Conservation (phyloP, 768 basidiomycete genomes). For the Clathrus columnatus region DNA sequence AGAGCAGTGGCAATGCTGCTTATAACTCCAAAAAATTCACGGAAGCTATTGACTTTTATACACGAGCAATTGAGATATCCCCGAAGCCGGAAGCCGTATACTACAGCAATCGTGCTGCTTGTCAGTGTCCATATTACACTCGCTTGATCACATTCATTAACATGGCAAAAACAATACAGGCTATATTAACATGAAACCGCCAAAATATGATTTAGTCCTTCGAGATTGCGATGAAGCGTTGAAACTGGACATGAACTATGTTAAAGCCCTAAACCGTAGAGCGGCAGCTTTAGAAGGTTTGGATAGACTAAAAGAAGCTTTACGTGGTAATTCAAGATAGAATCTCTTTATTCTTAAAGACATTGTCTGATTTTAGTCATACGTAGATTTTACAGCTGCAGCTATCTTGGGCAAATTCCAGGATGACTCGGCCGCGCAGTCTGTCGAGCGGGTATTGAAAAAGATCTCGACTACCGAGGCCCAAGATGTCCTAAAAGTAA, state of each 20-base stretch:
- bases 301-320: slow-evolving; percentile 60
- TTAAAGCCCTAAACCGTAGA: slow-evolving; percentile 87
- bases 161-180: slow-evolving; percentile 34
- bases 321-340: slow-evolving; percentile 51
- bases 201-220: slow-evolving; percentile 74
- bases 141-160: background rate
- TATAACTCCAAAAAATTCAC: slow-evolving; percentile 56
- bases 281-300: slow-evolving; percentile 79
- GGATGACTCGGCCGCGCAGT: slow-evolving; percentile 64
- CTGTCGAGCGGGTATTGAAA: slow-evolving; percentile 91
- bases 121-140: slow-evolving; percentile 35
- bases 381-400: slow-evolving; percentile 86
- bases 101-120: slow-evolving; percentile 96
- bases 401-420: slow-evolving; percentile 92
- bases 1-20: slow-evolving; percentile 62
- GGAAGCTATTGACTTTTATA: slow-evolving; percentile 57
- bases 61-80: slow-evolving; percentile 63
- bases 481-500: slow-evolving; percentile 56
- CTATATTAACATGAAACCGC: slow-evolving; percentile 86
- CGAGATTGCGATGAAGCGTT: slow-evolving; percentile 86
- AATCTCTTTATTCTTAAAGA: background rate
- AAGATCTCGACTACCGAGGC: slow-evolving; percentile 68
- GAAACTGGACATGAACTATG: slow-evolving; percentile 70
- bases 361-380: background rate
- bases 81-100: slow-evolving; percentile 85